Evolutionary conservation across 345 rosid genomes (phyloP).

Genomic region (Brassica carinata): DNA sequence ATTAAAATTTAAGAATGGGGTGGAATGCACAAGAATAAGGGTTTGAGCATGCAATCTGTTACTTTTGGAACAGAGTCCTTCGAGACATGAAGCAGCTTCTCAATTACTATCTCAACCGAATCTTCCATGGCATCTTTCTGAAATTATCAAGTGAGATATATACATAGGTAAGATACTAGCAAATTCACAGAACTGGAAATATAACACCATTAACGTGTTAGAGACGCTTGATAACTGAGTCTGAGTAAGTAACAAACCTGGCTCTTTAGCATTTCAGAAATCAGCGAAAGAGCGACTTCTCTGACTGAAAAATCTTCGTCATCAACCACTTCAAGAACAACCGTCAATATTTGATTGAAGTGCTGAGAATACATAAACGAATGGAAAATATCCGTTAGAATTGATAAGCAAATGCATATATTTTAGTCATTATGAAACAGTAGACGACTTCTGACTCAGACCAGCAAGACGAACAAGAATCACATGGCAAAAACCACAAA

Average conservation of each 20-base stretch:
- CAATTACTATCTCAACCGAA: constrained; percentile 87
- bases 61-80: constrained; percentile 81
- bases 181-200: neutral
- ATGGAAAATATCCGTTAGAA: constrained; percentile 12
- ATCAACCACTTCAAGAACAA: constrained; percentile 92
- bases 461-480: constrained; percentile 4
- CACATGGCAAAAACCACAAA: constrained; percentile 1
- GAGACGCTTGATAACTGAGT: neutral
- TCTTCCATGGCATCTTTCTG: constrained; percentile 92
- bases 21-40: constrained; percentile 13
- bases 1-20: neutral
- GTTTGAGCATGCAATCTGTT: neutral
- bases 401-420: constrained; percentile 11
- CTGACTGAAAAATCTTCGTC: constrained; percentile 67
- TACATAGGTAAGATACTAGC: neutral
- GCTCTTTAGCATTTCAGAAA: constrained; percentile 78
- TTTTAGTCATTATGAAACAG: neutral
- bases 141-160: constrained; percentile 31
- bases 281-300: constrained; percentile 75
- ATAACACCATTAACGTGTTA: neutral
- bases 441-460: neutral
- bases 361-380: constrained; percentile 55
- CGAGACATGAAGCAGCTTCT: constrained; percentile 83
- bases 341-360: constrained; percentile 93
- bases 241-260: constrained; percentile 57